Conservation (phyloP, 768 basidiomycete species). For the Grammothele lineata region DNA sequence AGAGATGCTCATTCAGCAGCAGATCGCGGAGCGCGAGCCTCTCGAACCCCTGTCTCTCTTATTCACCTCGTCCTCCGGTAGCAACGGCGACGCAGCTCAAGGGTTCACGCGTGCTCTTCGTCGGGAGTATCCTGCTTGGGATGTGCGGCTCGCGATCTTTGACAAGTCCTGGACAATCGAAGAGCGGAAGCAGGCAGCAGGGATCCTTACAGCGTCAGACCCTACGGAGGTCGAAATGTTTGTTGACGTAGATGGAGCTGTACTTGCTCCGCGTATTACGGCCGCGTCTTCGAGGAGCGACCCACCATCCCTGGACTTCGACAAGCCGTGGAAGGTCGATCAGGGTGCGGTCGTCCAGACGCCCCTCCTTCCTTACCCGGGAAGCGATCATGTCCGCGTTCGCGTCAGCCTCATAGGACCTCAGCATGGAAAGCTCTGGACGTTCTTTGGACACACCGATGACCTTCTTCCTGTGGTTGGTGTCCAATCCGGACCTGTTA, state of each 20-base stretch:
- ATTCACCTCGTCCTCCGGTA: slow-evolving; percentile 25
- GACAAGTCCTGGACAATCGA: slow-evolving; percentile 16
- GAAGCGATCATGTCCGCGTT: not conserved
- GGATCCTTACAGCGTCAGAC: not conserved
- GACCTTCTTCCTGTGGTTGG: not conserved
- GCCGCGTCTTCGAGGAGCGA: slow-evolving; percentile 3
- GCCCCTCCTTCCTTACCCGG: not conserved
- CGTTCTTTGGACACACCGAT: slow-evolving; percentile 1
- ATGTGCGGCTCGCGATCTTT: slow-evolving; percentile 27
- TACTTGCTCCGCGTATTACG: slow-evolving; percentile 8
- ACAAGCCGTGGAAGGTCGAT: slow-evolving; percentile 11
- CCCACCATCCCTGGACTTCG: not conserved
- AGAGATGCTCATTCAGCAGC: slow-evolving; percentile 19
- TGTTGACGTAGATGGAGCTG: slow-evolving; percentile 7
- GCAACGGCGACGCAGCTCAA: slow-evolving; percentile 27
- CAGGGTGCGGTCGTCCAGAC: slow-evolving; percentile 1
- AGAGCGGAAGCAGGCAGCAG: not conserved
- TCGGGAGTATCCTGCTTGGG: slow-evolving; percentile 29
- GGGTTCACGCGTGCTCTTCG: slow-evolving; percentile 30
- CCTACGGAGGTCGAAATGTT: slow-evolving; percentile 8
- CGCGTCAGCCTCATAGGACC: not conserved
- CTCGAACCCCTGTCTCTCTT: slow-evolving; percentile 1
- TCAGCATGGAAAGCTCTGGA: not conserved
- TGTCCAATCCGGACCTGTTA: not conserved
- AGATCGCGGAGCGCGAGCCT: slow-evolving; percentile 9